A percentile compares a stretch with the other conserved stretches of the same genome.
Conservation (phyloP, 257 asterid genomes). For the Verbena officinalis region DNA sequence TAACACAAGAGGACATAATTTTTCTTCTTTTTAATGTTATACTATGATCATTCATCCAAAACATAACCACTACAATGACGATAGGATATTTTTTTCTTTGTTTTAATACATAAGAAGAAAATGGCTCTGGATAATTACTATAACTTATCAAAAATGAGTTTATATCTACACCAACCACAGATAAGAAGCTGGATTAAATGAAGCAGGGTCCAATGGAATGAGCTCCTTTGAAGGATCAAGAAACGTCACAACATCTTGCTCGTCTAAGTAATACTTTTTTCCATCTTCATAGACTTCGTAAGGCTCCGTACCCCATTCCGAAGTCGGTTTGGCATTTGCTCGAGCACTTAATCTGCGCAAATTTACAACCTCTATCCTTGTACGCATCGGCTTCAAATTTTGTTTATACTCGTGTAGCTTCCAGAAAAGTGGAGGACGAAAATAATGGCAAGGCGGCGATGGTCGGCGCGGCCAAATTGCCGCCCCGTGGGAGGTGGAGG, state of each 20-base stretch:
- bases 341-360: slow-evolving; percentile 33
- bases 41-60: background rate
- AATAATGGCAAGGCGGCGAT: background rate
- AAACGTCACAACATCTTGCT: slow-evolving; percentile 68
- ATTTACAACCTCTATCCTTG: background rate
- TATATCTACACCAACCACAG: slow-evolving; percentile 59
- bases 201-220: slow-evolving; percentile 80
- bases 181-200: slow-evolving; percentile 78
- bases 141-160: background rate
- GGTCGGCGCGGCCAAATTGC: slow-evolving; percentile 23
- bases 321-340: slow-evolving; percentile 36
- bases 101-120: background rate
- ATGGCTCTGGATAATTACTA: slow-evolving; percentile 1
- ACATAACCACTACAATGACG: background rate
- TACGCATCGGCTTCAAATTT: slow-evolving; percentile 22
- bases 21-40: background rate
- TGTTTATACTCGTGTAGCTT: slow-evolving; percentile 17
- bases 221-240: slow-evolving; percentile 81
- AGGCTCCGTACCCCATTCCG: slow-evolving; percentile 55
- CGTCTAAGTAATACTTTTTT: slow-evolving; percentile 50
- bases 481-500: slow-evolving; percentile 41
- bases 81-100: background rate
- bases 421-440: slow-evolving; percentile 9
- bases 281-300: slow-evolving; percentile 41
- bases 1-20: background rate